A percentile compares a stretch with the other conserved stretches of the same genome.
Evolutionary conservation across 306 rosid species (phyloP).

Genomic region (Medicago arabica): DNA sequence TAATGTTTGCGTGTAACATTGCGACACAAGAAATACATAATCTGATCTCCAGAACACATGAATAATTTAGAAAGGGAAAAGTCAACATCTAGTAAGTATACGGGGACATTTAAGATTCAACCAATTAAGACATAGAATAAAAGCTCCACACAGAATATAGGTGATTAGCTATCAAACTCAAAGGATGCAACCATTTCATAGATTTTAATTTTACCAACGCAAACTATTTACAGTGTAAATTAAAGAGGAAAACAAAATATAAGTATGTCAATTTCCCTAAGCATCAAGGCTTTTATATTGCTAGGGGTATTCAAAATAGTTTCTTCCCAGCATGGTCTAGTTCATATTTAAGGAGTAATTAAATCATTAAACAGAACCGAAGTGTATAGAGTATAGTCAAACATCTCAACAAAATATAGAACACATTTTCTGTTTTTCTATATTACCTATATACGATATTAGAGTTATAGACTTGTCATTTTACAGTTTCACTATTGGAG

Average conservation of each 20-base stretch:
- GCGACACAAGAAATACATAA: constrained; percentile 8
- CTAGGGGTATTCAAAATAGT: constrained; percentile 2
- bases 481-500: not conserved
- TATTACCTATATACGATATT: not conserved
- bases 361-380: not conserved
- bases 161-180: constrained; percentile 12
- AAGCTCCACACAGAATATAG: not conserved
- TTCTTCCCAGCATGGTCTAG: not conserved
- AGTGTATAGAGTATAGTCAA: not conserved
- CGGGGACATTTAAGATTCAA: constrained; percentile 16
- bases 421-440: not conserved
- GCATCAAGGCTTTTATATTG: constrained; percentile 21
- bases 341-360: not conserved
- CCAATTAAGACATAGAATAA: not conserved
- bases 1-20: too few species aligned
- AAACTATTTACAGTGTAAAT: constrained; percentile 21
- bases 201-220: constrained; percentile 10
- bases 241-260: not conserved
- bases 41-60: constrained; percentile 16
- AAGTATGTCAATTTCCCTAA: not conserved
- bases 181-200: not conserved
- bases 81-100: not conserved
- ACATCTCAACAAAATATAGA: not conserved
- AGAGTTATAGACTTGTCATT: constrained; percentile 16
- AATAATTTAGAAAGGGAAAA: constrained; percentile 18